Evolutionary conservation across 495 filamentous ascomycete species (phyloP).

Genomic region (Thermothielavioides terrestris): DNA sequence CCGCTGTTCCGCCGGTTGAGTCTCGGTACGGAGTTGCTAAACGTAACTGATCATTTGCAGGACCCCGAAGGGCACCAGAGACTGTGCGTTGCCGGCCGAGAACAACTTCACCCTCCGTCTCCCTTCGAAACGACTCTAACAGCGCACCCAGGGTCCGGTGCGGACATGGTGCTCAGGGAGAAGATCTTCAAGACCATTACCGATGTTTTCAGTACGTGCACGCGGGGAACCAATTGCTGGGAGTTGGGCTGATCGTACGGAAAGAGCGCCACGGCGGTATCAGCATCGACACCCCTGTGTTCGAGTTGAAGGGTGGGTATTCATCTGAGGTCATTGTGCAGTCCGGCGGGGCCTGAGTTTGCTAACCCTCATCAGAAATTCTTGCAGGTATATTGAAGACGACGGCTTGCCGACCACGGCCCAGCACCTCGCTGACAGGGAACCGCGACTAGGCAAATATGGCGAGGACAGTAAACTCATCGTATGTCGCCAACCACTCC

Average conservation of each 20-base stretch:
- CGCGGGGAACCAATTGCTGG: background rate
- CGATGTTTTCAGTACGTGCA: conserved; percentile 53
- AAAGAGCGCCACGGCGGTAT: conserved; percentile 34
- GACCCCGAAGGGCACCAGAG: conserved; percentile 40
- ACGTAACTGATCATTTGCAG: conserved; percentile 5
- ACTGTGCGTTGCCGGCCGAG: conserved; percentile 28
- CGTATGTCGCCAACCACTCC: conserved; percentile 40
- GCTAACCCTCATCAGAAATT: conserved; percentile 36
- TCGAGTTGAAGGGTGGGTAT: conserved; percentile 38
- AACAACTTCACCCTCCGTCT: background rate
- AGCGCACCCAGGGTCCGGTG: conserved; percentile 49
- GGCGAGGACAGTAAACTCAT: conserved; percentile 90
- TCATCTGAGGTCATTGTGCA: no score
- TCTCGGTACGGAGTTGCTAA: background rate
- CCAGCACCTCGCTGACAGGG: conserved; percentile 34
- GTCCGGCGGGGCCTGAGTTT: no score
- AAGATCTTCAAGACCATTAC: conserved; percentile 77
- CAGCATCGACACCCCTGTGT: conserved; percentile 40
- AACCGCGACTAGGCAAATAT: conserved; percentile 68
- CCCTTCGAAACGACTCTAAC: conserved; percentile 4
- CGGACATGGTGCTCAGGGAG: conserved; percentile 70
- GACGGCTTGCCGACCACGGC: conserved; percentile 59
- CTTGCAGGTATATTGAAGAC: conserved; percentile 56
- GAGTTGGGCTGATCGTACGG: background rate
- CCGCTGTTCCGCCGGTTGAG: background rate